These are phyloP conservation scores for Rutstroemia sp. DNA, from an alignment of 2,329 filamentous ascomycete genomes.

Conservation along the genomic window DNA sequence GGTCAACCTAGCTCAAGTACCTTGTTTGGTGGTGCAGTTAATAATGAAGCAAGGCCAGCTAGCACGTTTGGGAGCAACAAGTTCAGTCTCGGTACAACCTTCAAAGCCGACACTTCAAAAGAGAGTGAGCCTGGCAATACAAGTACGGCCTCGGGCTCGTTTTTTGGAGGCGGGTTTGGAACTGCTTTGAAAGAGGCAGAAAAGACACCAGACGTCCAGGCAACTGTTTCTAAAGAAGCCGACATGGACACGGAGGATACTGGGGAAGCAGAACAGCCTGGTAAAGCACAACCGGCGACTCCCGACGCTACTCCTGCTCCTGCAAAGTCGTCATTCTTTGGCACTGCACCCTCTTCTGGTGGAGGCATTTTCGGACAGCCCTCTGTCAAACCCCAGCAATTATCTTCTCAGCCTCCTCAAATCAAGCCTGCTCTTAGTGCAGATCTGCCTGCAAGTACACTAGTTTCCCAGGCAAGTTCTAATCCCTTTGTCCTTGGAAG, in stretches of 20 bases:
- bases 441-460: slow-evolving; percentile 4
- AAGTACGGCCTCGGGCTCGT: slow-evolving; percentile 36
- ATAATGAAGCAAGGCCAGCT: slow-evolving; percentile 26
- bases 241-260: slow-evolving; percentile 39
- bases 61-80: slow-evolving; percentile 13
- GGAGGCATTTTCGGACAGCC: slow-evolving; percentile 16
- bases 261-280: slow-evolving; percentile 10
- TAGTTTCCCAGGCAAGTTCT: slow-evolving; percentile 9
- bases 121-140: slow-evolving; percentile 48
- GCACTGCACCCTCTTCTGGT: slow-evolving; percentile 10
- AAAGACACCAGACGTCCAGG: slow-evolving; percentile 21
- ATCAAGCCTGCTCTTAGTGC: slow-evolving; percentile 10
- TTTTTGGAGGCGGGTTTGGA: slow-evolving; percentile 55
- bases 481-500: slow-evolving; percentile 16
- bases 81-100: slow-evolving; percentile 28
- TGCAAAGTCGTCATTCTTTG: slow-evolving; percentile 18
- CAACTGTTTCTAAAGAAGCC: slow-evolving; percentile 38
- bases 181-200: slow-evolving; percentile 46
- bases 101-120: slow-evolving; percentile 42
- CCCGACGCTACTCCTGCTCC: slow-evolving; percentile 21
- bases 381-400: slow-evolving; percentile 6
- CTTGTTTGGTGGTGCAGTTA: slow-evolving; percentile 32
- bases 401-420: slow-evolving; percentile 8
- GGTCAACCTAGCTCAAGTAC: slow-evolving; percentile 8
- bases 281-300: slow-evolving; percentile 17